Evolutionary conservation across 1,284 basidiomycete genomes (phyloP).

Genomic region (Puccinia triticina): DNA sequence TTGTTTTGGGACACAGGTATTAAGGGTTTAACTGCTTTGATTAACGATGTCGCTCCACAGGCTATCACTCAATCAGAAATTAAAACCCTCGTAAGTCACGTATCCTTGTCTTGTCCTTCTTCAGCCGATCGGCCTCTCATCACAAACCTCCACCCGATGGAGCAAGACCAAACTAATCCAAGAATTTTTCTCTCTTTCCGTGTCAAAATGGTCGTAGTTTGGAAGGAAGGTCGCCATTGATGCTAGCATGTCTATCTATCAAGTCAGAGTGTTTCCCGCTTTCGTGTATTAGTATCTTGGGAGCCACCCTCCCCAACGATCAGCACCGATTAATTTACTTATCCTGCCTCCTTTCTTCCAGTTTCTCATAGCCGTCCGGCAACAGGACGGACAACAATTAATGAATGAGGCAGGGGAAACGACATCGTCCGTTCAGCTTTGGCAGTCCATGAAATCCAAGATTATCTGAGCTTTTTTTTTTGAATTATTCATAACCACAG

Average conservation of each 20-base stretch:
- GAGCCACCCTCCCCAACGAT: neutral
- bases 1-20: slow-evolving; percentile 24
- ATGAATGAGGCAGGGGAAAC: slow-evolving; percentile 96
- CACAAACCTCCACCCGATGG: too few species aligned
- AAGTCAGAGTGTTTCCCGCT: neutral
- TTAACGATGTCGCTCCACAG: slow-evolving; percentile 59
- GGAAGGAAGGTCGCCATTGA: slow-evolving; percentile 98
- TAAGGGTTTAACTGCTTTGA: slow-evolving; percentile 59
- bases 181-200: neutral
- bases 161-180: neutral
- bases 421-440: slow-evolving; percentile 67
- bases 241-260: slow-evolving; percentile 65
- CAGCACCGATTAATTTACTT: slow-evolving; percentile 37
- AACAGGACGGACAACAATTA: slow-evolving; percentile 93
- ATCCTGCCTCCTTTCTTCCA: slow-evolving; percentile 64
- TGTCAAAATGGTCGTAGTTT: slow-evolving; percentile 63
- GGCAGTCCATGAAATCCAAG: too few species aligned
- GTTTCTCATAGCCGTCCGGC: slow-evolving; percentile 95
- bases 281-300: neutral
- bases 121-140: too few species aligned
- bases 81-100: slow-evolving; percentile 58
- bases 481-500: slow-evolving; percentile 60
- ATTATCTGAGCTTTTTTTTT: slow-evolving; percentile 13
- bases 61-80: slow-evolving; percentile 60
- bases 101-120: neutral